phyloP scores from a whole-genome alignment of 306 rosid genomes.

The Glycine soja region DNA sequence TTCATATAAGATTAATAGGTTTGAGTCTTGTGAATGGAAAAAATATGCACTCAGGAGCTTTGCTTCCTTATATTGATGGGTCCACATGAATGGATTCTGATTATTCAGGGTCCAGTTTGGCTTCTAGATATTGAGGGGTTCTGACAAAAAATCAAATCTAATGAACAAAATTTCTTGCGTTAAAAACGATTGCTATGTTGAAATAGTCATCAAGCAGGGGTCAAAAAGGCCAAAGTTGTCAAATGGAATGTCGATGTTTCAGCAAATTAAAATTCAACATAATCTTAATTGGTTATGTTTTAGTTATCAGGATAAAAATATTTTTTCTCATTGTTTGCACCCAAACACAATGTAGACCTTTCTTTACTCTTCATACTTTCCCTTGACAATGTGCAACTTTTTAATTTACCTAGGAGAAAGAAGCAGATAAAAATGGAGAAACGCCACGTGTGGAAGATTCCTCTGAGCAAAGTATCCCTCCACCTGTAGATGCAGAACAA shows the following conservation, averaged over 20 bases:
- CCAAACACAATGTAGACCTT: not conserved
- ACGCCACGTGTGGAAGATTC: constrained; percentile 57
- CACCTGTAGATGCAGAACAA: constrained; percentile 59
- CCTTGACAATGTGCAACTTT: constrained; percentile 37
- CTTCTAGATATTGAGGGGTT: not conserved
- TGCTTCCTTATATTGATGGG: too few species aligned
- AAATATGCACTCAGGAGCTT: not conserved
- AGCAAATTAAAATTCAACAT: too few species aligned
- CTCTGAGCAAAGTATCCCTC: constrained; percentile 48
- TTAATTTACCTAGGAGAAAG: constrained; percentile 59
- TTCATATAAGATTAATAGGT: not conserved
- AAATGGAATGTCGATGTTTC: too few species aligned
- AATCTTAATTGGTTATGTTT: too few species aligned
- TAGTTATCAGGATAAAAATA: too few species aligned
- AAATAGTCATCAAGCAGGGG: too few species aligned
- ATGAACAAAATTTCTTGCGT: not conserved
- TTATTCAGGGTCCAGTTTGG: too few species aligned
- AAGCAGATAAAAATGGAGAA: constrained; percentile 55
- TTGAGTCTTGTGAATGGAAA: not conserved
- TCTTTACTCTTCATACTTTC: not conserved
- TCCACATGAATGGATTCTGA: too few species aligned
- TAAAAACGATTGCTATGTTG: too few species aligned
- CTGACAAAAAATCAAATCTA: not conserved
- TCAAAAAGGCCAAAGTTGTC: too few species aligned
- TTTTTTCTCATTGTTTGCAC: too few species aligned